Evolutionary conservation across 495 filamentous ascomycete species (phyloP).

Genomic region (Neurospora africana): DNA sequence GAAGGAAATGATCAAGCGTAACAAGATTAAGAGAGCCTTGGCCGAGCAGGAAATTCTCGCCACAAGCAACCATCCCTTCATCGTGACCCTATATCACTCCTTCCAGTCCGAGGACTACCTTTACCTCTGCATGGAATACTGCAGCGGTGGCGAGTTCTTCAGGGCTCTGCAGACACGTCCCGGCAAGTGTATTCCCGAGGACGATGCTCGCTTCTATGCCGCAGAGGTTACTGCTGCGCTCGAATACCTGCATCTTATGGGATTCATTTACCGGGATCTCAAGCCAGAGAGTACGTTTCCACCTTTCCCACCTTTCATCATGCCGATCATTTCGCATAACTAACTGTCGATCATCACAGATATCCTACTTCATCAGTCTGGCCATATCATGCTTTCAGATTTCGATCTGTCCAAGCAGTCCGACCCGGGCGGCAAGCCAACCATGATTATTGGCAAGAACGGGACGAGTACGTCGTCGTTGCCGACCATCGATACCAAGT

Average conservation of each 20-base stretch:
- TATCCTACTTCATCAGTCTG: constrained; percentile 94
- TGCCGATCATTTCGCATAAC: background rate
- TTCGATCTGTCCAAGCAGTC: constrained; percentile 98
- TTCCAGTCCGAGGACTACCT: constrained; percentile 98
- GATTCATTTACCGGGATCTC: constrained; percentile 95
- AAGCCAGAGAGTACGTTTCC: constrained; percentile 84
- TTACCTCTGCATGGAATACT: constrained; percentile 99
- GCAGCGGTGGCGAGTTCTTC: constrained; percentile 97
- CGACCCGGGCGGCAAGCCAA: constrained; percentile 87
- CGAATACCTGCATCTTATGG: constrained; percentile 97
- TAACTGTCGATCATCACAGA: constrained; percentile 41
- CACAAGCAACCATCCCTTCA: constrained; percentile 97
- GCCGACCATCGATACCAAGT: constrained; percentile 95
- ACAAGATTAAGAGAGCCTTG: constrained; percentile 97
- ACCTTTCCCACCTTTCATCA: background rate
- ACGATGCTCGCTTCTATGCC: constrained; percentile 94
- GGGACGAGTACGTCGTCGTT: constrained; percentile 72
- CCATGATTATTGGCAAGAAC: constrained; percentile 84
- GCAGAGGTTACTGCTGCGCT: constrained; percentile 96
- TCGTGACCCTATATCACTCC: constrained; percentile 95
- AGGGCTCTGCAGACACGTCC: constrained; percentile 91
- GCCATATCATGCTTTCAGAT: constrained; percentile 98
- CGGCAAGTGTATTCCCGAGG: constrained; percentile 92
- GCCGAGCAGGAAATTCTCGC: constrained; percentile 97
- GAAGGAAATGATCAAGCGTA: constrained; percentile 99